A percentile compares a stretch with the other conserved stretches of the same genome.
Conservation (phyloP, 1,284 basidiomycete genomes). For the Naganishia albida region DNA sequence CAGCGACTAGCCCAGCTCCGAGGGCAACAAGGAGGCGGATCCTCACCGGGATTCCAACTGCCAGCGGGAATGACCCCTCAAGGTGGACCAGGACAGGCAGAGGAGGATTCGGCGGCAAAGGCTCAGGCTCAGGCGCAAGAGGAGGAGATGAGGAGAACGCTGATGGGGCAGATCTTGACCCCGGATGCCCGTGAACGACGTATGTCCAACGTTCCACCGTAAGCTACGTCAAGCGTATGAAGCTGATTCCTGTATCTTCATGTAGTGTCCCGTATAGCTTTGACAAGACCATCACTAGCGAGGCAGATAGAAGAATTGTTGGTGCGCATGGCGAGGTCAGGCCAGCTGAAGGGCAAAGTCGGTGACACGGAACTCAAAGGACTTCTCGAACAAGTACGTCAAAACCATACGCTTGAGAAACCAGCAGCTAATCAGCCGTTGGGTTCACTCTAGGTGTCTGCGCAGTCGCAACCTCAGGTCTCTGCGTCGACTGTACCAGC, state of each 20-base stretch:
- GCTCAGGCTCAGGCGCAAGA: conserved; percentile 40
- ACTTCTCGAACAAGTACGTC: conserved; percentile 80
- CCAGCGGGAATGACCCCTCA: conserved; percentile 47
- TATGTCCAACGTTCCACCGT: conserved; percentile 58
- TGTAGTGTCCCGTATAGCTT: conserved; percentile 82
- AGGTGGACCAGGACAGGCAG: conserved; percentile 43
- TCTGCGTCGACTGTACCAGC: conserved; percentile 37
- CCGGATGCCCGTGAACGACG: conserved; percentile 83
- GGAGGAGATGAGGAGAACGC: conserved; percentile 66
- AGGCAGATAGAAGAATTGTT: conserved; percentile 82
- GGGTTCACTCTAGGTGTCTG: conserved; percentile 14
- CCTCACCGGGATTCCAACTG: conserved; percentile 42
- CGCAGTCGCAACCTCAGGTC: conserved; percentile 39
- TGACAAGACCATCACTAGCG: conserved; percentile 87
- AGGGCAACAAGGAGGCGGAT: conserved; percentile 7
- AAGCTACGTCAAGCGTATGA: neutral
- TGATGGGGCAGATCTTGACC: conserved; percentile 87
- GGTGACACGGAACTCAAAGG: conserved; percentile 87
- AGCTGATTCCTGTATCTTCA: neutral
- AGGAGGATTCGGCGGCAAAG: conserved; percentile 45
- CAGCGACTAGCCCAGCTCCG: conserved; percentile 28
- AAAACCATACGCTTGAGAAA: neutral
- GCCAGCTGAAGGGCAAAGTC: conserved; percentile 84
- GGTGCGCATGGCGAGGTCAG: conserved; percentile 84
- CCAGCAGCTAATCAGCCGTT: too few species aligned